Percentiles rank a stretch among this genome's conserved stretches.
Conservation (phyloP, 176 grass and related monocot genomes). For the Hsuehochloa calcarea region DNA sequence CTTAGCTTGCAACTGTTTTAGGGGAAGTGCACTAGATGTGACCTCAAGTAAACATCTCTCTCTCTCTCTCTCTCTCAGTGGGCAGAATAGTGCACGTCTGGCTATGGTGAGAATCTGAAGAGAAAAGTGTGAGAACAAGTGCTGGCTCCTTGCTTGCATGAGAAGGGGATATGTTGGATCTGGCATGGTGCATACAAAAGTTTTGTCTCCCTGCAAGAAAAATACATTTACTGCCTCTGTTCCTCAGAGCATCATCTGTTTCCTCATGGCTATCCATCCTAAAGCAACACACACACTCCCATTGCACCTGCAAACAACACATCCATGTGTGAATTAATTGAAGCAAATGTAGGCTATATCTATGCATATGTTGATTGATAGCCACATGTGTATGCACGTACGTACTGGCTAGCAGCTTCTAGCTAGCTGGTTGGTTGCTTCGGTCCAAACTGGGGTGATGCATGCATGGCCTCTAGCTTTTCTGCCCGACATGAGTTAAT, state of each 20-base stretch:
- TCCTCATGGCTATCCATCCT: neutral
- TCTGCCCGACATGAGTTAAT: conserved; percentile 41
- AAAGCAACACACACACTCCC: neutral
- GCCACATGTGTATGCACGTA: neutral
- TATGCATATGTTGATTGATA: neutral
- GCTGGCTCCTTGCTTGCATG: conserved; percentile 49
- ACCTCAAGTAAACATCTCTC: conserved; percentile 30
- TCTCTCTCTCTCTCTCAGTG: neutral
- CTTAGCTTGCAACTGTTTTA: conserved; percentile 34
- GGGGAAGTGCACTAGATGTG: conserved; percentile 51
- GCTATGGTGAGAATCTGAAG: conserved; percentile 38
- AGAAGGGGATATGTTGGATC: conserved; percentile 43
- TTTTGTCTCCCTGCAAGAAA: conserved; percentile 33
- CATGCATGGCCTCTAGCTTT: neutral
- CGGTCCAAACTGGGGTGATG: neutral
- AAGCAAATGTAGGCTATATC: neutral
- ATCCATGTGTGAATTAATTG: neutral
- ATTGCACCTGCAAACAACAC: neutral
- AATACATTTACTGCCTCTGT: conserved; percentile 42
- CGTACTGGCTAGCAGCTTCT: too few relatives aligned
- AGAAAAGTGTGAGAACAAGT: conserved; percentile 34
- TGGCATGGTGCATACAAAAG: conserved; percentile 35
- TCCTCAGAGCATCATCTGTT: conserved; percentile 16
- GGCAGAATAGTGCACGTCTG: conserved; percentile 40
- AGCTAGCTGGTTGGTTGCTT: neutral